phyloP scores from a whole-genome alignment of 2,329 filamentous ascomycete genomes.

The Trichoderma sp. region DNA sequence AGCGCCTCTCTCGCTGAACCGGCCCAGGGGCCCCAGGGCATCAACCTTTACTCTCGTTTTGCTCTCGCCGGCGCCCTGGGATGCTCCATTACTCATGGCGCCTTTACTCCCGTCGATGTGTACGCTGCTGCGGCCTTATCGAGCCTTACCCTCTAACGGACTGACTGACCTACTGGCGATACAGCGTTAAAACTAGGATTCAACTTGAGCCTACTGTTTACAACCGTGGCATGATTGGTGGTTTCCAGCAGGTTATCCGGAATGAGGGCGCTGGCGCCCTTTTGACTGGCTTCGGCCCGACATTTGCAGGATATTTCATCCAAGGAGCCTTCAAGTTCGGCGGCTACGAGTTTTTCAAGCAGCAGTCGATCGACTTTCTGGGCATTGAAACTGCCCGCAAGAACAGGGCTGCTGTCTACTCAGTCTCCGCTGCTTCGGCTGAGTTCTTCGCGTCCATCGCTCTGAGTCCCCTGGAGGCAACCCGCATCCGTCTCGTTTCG shows the following conservation, averaged over 20 bases:
- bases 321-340: conserved; percentile 93
- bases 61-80: conserved; percentile 96
- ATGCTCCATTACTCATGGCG: conserved; percentile 97
- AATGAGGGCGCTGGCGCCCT: conserved; percentile 86
- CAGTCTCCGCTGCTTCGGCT: conserved; percentile 61
- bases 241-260: conserved; percentile 81
- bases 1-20: conserved; percentile 37
- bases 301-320: conserved; percentile 88
- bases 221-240: conserved; percentile 84
- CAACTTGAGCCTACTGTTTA: conserved; percentile 88
- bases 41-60: conserved; percentile 89
- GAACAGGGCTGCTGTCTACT: conserved; percentile 69
- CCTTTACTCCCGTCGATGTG: conserved; percentile 98
- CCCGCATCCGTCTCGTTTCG: conserved; percentile 83
- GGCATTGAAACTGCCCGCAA: conserved; percentile 73
- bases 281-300: conserved; percentile 82
- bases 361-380: conserved; percentile 78
- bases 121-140: conserved; percentile 58
- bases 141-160: neutral
- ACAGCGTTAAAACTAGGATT: conserved; percentile 91
- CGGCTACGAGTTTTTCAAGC: conserved; percentile 96
- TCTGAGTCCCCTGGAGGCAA: conserved; percentile 82
- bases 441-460: conserved; percentile 70
- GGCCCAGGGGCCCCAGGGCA: conserved; percentile 45
- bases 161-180: conserved; percentile 30